phyloP scores from a whole-genome alignment of 345 rosid species.

The Hibiscus syriacus region DNA sequence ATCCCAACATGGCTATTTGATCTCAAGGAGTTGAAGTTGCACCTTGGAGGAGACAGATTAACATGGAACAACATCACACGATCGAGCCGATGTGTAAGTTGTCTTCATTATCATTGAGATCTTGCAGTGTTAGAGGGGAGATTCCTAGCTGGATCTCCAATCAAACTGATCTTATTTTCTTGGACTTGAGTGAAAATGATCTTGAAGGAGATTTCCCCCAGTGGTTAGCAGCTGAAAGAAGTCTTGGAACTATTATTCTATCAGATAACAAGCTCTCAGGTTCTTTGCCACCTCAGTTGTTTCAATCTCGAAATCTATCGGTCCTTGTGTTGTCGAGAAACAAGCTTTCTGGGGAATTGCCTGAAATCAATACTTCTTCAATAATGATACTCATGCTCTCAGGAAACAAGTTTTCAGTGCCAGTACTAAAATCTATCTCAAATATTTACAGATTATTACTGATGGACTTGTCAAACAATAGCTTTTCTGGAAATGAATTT shows the following conservation, averaged over 20 bases:
- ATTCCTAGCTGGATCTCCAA: too few species aligned
- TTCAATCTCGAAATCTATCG: too few species aligned
- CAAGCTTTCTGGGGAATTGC: slow-evolving; percentile 17
- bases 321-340: too few species aligned
- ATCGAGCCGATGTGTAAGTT: slow-evolving; percentile 7
- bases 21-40: slow-evolving; percentile 9
- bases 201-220: slow-evolving; percentile 15
- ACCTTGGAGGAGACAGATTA: slow-evolving; percentile 12
- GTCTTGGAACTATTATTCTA: too few species aligned
- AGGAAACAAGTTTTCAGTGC: slow-evolving; percentile 28
- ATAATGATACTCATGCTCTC: too few species aligned
- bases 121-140: too few species aligned
- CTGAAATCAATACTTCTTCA: too few species aligned
- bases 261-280: too few species aligned
- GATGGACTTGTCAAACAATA: slow-evolving; percentile 25
- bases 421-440: slow-evolving; percentile 24
- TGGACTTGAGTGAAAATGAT: too few species aligned
- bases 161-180: too few species aligned
- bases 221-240: slow-evolving; percentile 17
- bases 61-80: neutral
- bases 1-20: slow-evolving; percentile 20
- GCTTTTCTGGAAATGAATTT: slow-evolving; percentile 24
- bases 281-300: too few species aligned
- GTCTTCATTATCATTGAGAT: too few species aligned
- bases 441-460: neutral